Evolutionary conservation across 768 basidiomycete species (phyloP), one percentile per base, ranked within the genome.

Genomic region (Lactifluus pinguis): DNA sequence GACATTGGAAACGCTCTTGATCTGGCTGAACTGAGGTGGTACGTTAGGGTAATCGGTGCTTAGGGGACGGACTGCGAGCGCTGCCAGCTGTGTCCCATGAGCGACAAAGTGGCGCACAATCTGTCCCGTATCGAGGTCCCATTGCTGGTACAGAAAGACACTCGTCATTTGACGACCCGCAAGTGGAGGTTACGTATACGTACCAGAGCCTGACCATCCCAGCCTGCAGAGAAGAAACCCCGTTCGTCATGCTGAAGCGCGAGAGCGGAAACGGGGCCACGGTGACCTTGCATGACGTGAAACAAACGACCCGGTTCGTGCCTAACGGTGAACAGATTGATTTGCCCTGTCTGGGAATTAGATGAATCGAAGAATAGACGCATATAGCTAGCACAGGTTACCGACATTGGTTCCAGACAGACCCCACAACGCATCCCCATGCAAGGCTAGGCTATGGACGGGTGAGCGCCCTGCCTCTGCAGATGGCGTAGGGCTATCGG

Each of bases 81-180:
- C 82, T 3, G 92, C 84, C 14, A 98, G 80, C 70, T 97, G 95
- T 3, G 92, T 83, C 29, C 86, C 84, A 68, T 97, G 92, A 0
- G 87, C 81, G 0, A 80, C 84, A 71, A 90, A 98, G 50, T 79
- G 83, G 52, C 93, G 83, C 13, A 85, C 80, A 44, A 76, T 76
- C 62, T 89, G 80, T 7, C 97, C 95, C 0, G 88, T 95, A 69
- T 99, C 91, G 41, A 99, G 80, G 74, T 98, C 95, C 95, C 97
- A 98, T 83, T 98, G 91, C 95, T 98, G 67, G 6, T 34, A 25
- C 19, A 52, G n/a, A 32, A 41, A 61, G 66, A 56, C 62, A 55
- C 29, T 47, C 44, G 42, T 48, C 59, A 49, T 42, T 41, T 49
- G 25, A 49, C n/a, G 30, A 49, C 38, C 49, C 36, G 7, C 60